Evolutionary conservation across 2,329 filamentous ascomycete species (phyloP).

Genomic region (Fusarium siculi): DNA sequence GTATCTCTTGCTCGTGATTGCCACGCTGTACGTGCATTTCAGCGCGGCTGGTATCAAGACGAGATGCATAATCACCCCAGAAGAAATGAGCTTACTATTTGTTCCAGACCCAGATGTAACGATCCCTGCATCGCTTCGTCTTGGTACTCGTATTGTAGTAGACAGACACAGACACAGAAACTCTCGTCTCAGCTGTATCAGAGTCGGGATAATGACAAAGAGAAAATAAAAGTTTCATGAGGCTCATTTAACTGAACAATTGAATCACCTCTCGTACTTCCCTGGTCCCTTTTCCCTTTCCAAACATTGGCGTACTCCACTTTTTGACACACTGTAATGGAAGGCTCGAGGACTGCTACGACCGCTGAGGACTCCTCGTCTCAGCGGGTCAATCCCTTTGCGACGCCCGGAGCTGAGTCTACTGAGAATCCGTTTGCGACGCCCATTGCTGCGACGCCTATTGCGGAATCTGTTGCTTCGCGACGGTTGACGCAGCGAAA

Average conservation of each 20-base stretch:
- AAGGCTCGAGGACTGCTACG: slow-evolving; percentile 27
- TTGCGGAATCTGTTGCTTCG: slow-evolving; percentile 30
- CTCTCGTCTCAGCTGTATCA: neutral
- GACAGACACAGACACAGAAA: neutral
- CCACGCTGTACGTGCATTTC: slow-evolving; percentile 17
- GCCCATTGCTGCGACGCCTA: slow-evolving; percentile 31
- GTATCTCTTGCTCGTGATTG: neutral
- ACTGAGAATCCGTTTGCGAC: slow-evolving; percentile 38
- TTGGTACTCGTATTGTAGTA: neutral
- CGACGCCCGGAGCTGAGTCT: slow-evolving; percentile 24
- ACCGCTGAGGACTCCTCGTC: slow-evolving; percentile 19
- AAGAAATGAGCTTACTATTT: neutral
- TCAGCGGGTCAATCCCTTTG: slow-evolving; percentile 16
- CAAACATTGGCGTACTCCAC: slow-evolving; percentile 23
- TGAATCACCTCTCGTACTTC: neutral
- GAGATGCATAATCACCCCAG: slow-evolving; percentile 26
- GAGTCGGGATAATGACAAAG: neutral
- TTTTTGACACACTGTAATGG: slow-evolving; percentile 22
- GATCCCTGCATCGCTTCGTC: neutral
- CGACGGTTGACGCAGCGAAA: slow-evolving; percentile 18
- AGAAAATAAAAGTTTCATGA: neutral
- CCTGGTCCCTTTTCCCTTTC: slow-evolving; percentile 11
- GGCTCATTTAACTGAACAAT: slow-evolving; percentile 12
- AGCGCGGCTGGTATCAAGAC: slow-evolving; percentile 3
- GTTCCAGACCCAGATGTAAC: neutral